Base-by-base conservation (phyloP, 2,329 filamentous ascomycete species). In the Cadophora sp. region DNA sequence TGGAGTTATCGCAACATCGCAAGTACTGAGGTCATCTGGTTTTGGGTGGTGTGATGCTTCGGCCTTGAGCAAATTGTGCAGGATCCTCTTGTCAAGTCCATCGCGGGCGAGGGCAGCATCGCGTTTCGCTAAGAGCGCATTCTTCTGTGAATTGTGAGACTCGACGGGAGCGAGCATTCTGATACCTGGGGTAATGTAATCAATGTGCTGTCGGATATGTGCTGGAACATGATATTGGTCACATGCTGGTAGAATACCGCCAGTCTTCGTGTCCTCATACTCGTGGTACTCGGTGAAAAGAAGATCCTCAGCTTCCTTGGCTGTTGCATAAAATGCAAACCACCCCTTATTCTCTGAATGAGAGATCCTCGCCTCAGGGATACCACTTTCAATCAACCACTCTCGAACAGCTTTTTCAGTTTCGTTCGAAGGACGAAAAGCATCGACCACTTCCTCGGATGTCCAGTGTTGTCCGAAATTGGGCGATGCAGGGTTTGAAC, bases 191-290 rank as follows among this genome's bases (percentile, higher is more conserved):
- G 40, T 43, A 16, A 43, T 43, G 12, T 43, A 43, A 43, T 43
- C 40, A 19, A 43, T 43, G 12, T 43, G 40, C 5, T 43, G 40
- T 19, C 14, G 40, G 16, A 43, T 43, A 43, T 43, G 8, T 43
- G 40, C 40, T 3, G 40, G 40, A 3, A 43, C 40, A 43, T 43
- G 40, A 19, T 43, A 43, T 43, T 43, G 40, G 16, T 43, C 40
- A 43, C 40, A 43, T 43, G 40, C 40, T 43, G 40, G 40, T 4
- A 43, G 40, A 43, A 43, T 43, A 4, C 40, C 40, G 12, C 40
- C 40, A 19, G 40, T 43, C 40, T 43, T 43, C 8, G 40, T 65
- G 76, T 90, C 87, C 76, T 91, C 87, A 43, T 71, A 75, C 22
- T 72, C 72, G 29, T 73, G 69, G 26, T 69, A 75, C 46, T 73